Conservation (phyloP, 2,329 filamentous ascomycete species). For the Aphanocladium album region DNA sequence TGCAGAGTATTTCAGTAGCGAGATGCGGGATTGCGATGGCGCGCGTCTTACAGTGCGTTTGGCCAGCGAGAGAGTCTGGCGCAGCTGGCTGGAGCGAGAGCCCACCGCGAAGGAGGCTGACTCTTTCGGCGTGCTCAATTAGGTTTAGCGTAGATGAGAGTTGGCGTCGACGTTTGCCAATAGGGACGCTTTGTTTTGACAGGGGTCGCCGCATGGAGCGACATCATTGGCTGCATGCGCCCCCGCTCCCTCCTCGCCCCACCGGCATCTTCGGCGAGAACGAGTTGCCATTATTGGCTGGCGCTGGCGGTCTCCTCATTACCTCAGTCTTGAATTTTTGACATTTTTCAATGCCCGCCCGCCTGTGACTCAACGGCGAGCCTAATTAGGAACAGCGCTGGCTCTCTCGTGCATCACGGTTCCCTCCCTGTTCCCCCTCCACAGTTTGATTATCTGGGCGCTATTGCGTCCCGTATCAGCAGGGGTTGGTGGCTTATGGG, state of each 20-base stretch:
- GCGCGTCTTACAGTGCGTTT: not conserved
- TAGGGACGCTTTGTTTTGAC: slow-evolving; percentile 11
- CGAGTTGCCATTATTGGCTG: slow-evolving; percentile 3
- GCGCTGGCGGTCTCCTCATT: too few relatives aligned
- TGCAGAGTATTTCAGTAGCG: slow-evolving; percentile 20
- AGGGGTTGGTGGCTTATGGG: too few relatives aligned
- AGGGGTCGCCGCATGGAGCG: slow-evolving; percentile 10
- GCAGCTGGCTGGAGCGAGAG: not conserved
- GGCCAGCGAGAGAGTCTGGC: not conserved
- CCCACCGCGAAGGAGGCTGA: slow-evolving; percentile 21
- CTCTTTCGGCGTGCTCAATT: slow-evolving; percentile 41
- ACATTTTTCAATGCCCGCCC: too few relatives aligned
- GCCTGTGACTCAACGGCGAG: slow-evolving; percentile 14
- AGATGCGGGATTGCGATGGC: too few relatives aligned
- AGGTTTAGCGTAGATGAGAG: slow-evolving; percentile 27
- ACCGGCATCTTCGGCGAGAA: slow-evolving; percentile 15
- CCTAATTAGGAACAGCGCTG: not conserved
- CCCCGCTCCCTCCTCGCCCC: not conserved
- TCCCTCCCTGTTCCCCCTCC: not conserved
- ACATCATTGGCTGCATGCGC: not conserved
- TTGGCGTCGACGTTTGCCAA: slow-evolving; percentile 23
- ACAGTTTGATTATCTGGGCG: not conserved
- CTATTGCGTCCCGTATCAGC: too few relatives aligned
- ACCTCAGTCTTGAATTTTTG: too few relatives aligned
- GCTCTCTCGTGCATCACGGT: not conserved